These are phyloP conservation scores for Saturnispora dispora DNA, from an alignment of 805 yeast species.

Conservation along the genomic window DNA sequence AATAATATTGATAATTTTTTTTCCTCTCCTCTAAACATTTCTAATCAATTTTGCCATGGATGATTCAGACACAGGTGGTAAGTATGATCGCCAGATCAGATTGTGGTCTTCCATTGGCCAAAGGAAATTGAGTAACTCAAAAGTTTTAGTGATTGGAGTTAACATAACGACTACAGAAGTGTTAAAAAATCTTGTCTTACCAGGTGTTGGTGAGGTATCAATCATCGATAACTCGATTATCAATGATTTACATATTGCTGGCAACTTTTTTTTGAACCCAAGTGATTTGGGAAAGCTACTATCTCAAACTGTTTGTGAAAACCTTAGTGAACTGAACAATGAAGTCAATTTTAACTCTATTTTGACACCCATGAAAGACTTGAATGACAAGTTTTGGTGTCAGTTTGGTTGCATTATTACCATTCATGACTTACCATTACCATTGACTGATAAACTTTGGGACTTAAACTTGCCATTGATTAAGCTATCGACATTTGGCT, in stretches of 20 bases:
- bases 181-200: constrained; percentile 68
- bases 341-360: constrained; percentile 39
- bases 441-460: constrained; percentile 29
- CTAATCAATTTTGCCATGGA: constrained; percentile 17
- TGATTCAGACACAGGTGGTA: constrained; percentile 32
- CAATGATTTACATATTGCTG: constrained; percentile 34
- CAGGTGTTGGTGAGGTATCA: constrained; percentile 55
- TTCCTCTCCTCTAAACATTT: too few species aligned
- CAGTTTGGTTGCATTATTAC: constrained; percentile 40
- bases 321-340: constrained; percentile 49
- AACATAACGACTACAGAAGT: constrained; percentile 55
- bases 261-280: constrained; percentile 52
- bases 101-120: constrained; percentile 85
- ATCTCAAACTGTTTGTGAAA: constrained; percentile 32
- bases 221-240: constrained; percentile 43
- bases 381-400: constrained; percentile 32
- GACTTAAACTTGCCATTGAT: constrained; percentile 44
- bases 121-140: constrained; percentile 41
- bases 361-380: constrained; percentile 5
- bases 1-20: neutral
- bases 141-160: constrained; percentile 53
- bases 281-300: constrained; percentile 35
- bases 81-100: constrained; percentile 81
- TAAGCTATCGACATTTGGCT: constrained; percentile 45
- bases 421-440: constrained; percentile 1